Percentiles rank a stretch among this genome's conserved stretches.
Evolutionary conservation across 106 monocot genomes (phyloP).

Genomic region (Phalaenopsis aphrodite): DNA sequence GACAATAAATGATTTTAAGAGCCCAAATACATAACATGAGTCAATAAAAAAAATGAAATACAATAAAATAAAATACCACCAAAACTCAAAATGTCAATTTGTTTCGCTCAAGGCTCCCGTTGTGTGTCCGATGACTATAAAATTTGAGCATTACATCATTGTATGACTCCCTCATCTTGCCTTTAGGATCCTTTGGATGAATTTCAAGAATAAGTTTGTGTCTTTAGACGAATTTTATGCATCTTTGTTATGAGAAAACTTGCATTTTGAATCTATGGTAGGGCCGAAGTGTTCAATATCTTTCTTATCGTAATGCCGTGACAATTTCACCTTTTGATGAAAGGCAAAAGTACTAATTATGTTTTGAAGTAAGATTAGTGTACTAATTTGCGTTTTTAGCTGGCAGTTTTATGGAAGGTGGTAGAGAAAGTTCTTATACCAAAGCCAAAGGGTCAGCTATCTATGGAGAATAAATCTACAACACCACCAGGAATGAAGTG

Average conservation of each 20-base stretch:
- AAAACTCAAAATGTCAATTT: background rate
- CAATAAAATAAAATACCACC: background rate
- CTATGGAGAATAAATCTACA: conserved; percentile 25
- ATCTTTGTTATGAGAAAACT: background rate
- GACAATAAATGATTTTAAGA: background rate
- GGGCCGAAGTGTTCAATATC: background rate
- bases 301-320: background rate
- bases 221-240: background rate
- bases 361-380: background rate
- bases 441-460: conserved; percentile 28
- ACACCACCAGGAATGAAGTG: conserved; percentile 55
- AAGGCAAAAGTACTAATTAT: background rate
- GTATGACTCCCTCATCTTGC: background rate
- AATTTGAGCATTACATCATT: background rate
- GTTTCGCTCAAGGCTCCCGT: background rate
- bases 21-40: background rate
- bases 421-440: conserved; percentile 66
- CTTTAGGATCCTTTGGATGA: background rate
- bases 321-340: background rate
- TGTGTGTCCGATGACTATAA: background rate
- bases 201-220: background rate
- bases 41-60: background rate
- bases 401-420: conserved; percentile 90
- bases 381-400: conserved; percentile 44
- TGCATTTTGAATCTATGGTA: background rate